Evolutionary conservation across 805 yeast species (phyloP).

Genomic region (Starmera amethionina): DNA sequence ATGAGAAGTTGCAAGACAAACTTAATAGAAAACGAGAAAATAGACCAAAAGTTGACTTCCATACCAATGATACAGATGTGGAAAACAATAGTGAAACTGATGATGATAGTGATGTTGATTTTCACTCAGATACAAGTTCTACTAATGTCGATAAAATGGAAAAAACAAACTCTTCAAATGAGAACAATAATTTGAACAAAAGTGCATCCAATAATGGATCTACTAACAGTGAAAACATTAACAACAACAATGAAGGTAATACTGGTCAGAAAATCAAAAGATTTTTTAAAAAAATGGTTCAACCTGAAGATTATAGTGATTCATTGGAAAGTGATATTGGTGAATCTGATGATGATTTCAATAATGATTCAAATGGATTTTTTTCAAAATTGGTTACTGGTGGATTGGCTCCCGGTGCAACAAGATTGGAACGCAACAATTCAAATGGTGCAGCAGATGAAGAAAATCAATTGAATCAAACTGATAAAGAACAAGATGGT

Average conservation of each 20-base stretch:
- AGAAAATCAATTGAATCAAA: conserved; percentile 24
- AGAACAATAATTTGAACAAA: not conserved
- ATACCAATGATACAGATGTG: not conserved
- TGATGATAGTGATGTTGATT: conserved; percentile 14
- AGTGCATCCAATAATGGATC: not conserved
- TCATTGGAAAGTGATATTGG: not conserved
- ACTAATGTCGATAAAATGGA: not conserved
- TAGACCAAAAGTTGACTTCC: conserved; percentile 6
- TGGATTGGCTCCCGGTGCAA: conserved; percentile 27
- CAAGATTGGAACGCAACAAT: conserved; percentile 8
- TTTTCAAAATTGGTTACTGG: conserved; percentile 23
- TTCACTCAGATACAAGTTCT: conserved; percentile 8
- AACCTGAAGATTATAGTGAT: conserved; percentile 2
- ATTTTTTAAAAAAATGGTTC: conserved; percentile 11
- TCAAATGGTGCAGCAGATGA: conserved; percentile 16
- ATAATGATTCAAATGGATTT: conserved; percentile 11
- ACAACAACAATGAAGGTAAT: conserved; percentile 4
- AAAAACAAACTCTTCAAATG: not conserved
- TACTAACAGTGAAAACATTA: not conserved
- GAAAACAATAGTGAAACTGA: too few relatives aligned
- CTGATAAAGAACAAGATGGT: conserved; percentile 16
- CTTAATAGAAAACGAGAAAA: not conserved
- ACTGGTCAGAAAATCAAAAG: conserved; percentile 8
- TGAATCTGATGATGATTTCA: conserved; percentile 10
- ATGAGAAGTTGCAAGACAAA: not conserved